These are phyloP conservation scores for Entrophospora sp. DNA, from an alignment of 192 early-diverging fungal genomes.

Conservation along the genomic window DNA sequence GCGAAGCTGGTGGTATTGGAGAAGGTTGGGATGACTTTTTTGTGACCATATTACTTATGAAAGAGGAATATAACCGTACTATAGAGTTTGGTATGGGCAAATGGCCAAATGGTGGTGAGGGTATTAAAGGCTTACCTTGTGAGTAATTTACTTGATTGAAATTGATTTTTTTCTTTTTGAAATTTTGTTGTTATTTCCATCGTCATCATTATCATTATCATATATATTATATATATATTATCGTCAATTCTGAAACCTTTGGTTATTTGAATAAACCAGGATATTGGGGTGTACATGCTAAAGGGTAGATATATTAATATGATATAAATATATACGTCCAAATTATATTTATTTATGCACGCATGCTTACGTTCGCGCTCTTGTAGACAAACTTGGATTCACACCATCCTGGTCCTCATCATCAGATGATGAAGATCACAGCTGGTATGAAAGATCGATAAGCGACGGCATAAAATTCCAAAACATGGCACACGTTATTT, in stretches of 20 bases:
- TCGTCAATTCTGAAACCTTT: conserved; percentile 77
- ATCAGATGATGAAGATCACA: neutral
- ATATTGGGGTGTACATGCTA: conserved; percentile 90
- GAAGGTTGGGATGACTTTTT: conserved; percentile 97
- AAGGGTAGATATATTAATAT: conserved; percentile 52
- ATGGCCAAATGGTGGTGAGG: conserved; percentile 72
- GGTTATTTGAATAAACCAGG: conserved; percentile 61
- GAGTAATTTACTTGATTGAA: neutral
- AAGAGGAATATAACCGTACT: conserved; percentile 39
- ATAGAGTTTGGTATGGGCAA: conserved; percentile 71
- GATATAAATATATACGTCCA: neutral
- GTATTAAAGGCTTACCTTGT: conserved; percentile 75
- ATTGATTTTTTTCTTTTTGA: conserved; percentile 1
- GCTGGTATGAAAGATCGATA: no score
- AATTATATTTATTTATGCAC: neutral
- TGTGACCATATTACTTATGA: conserved; percentile 70
- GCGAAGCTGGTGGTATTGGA: conserved; percentile 85
- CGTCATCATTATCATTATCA: neutral
- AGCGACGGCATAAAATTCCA: conserved; percentile 25
- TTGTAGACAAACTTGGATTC: conserved; percentile 52
- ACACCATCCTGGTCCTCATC: conserved; percentile 50
- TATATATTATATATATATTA: conserved; percentile 23
- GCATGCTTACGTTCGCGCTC: conserved; percentile 76
- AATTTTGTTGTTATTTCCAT: no score
- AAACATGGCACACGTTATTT: conserved; percentile 61